Evolutionary conservation across 305 asterid genomes (phyloP), one percentile per base, ranked within the genome.

Genomic region (Petunia hybrid): DNA sequence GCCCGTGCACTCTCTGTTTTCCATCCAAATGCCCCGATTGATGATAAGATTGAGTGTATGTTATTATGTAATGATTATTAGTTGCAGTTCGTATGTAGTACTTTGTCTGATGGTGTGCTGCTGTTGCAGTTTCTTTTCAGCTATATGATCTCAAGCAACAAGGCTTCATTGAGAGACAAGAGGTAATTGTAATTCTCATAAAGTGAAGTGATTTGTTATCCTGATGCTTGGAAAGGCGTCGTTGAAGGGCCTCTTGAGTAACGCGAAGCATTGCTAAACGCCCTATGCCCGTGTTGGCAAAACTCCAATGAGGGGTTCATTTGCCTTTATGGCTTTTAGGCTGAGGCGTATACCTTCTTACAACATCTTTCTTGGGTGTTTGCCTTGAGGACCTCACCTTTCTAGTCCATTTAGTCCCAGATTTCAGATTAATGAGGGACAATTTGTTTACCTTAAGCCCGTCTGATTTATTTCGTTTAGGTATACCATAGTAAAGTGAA

Each of bases 81-180:
- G 75, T 68, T 61, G 76, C 56, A 64, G 60, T 69, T 55, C 36
- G 51, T 39, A 69, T 74, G 6, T 9, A 36, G 69, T 16, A 12
- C 70, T 41, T 75, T 22, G 31, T 22, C 46, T 68, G 31, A 53
- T 79, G 75, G 64, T 53, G 45, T 79, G n/a, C 73, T 85, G 16
- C 2, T 76, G 31, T 43, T 88, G 90, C 97, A 96, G 99, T 96
- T 92, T 94, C 98, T 62, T 96, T 96, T 85, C 99, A 96, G 83
- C 88, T 96, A 81, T 96, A 96, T 87, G 99, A 96, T 93, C 99
- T 94, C 91, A 96, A 96, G 89, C 99, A 93, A 87, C 99, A 94
- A 83, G 98, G 99, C 73, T 96, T 94, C 87, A 96, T 96, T 57
- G 99, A 96, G 87, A 93, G 99, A 86, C 99, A 96, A 89, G 99